Evolutionary conservation across 306 rosid genomes (phyloP).

Genomic region (Cercis canadensis): DNA sequence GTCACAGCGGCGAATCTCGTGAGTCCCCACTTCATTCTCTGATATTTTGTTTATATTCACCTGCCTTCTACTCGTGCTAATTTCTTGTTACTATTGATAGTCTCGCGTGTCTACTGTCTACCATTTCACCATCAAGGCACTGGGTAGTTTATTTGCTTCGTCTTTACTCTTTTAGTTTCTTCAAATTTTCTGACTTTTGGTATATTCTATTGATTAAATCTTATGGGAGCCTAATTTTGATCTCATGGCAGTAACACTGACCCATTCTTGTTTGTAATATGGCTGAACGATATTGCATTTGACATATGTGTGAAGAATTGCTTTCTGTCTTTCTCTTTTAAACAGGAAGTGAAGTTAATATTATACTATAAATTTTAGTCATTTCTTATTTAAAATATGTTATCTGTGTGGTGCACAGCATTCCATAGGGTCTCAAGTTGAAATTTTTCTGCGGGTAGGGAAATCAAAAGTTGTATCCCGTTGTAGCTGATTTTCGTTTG

Average conservation of each 20-base stretch:
- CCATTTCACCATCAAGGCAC: neutral
- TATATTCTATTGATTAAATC: neutral
- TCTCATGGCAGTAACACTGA: constrained; percentile 3
- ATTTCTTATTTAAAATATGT: neutral
- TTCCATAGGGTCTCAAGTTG: neutral
- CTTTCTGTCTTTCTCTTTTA: neutral
- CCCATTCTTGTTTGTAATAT: neutral
- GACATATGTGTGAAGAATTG: neutral
- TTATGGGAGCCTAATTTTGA: constrained; percentile 3
- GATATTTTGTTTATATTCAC: constrained; percentile 6
- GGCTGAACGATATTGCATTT: constrained; percentile 7
- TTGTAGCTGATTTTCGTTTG: neutral
- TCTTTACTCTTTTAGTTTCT: neutral
- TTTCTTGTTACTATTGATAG: neutral
- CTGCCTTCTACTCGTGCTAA: neutral
- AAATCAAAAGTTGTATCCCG: neutral
- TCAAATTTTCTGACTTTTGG: constrained; percentile 2
- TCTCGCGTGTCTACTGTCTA: neutral
- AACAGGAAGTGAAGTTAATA: too few species aligned
- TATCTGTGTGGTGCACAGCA: neutral
- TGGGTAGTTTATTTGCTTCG: neutral
- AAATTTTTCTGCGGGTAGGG: too few species aligned
- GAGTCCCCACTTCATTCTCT: constrained; percentile 40
- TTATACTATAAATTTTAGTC: neutral
- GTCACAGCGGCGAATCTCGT: constrained; percentile 40